phyloP scores from a whole-genome alignment of 2,329 filamentous ascomycete species.

The Fusarium setosum region DNA sequence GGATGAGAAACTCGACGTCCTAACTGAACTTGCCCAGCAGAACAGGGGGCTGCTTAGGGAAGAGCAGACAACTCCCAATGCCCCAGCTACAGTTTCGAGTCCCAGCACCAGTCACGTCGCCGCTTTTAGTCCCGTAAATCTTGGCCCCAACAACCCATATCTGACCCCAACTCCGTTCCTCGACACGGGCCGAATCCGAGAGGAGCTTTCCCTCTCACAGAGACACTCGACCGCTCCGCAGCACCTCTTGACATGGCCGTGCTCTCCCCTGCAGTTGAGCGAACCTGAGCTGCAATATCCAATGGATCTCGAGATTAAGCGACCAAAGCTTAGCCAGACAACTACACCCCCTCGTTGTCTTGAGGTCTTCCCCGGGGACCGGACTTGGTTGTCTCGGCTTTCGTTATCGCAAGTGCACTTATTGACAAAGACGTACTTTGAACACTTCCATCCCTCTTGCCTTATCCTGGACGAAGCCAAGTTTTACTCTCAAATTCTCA shows the following conservation, averaged over 20 bases:
- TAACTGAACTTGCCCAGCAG: not conserved
- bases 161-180: not conserved
- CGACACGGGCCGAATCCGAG: not conserved
- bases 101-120: not conserved
- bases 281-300: conserved; percentile 23
- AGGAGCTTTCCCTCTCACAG: conserved; percentile 19
- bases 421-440: conserved; percentile 19
- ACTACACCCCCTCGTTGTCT: not conserved
- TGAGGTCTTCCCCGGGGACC: not conserved
- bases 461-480: conserved; percentile 16
- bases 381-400: conserved; percentile 19
- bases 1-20: conserved; percentile 20
- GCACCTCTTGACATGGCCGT: conserved; percentile 28
- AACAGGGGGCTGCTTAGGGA: not conserved
- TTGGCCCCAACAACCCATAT: not conserved
- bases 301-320: conserved; percentile 24
- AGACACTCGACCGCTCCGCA: conserved; percentile 24
- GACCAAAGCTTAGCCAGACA: conserved; percentile 1
- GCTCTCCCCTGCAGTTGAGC: conserved; percentile 7
- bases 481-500: conserved; percentile 14
- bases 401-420: conserved; percentile 15
- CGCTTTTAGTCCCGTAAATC: conserved; percentile 8
- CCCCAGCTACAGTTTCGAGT: not conserved
- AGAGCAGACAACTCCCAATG: not conserved
- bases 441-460: conserved; percentile 23